Percentiles rank a stretch among this genome's conserved stretches.
These are phyloP conservation scores for Pseudophaeomoniella oleicola DNA, from an alignment of 2,329 filamentous ascomycete species.

Conservation along the genomic window DNA sequence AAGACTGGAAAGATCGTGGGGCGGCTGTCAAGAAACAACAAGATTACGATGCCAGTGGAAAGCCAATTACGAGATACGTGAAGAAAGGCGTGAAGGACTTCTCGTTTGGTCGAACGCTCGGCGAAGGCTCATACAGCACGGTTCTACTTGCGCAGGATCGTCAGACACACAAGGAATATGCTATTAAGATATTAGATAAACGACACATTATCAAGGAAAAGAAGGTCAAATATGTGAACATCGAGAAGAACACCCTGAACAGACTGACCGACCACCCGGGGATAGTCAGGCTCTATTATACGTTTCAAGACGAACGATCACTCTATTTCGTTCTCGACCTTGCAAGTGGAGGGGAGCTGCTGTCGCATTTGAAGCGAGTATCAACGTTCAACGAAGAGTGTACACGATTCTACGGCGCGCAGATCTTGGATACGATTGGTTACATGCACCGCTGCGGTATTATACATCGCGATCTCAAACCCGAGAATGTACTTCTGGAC, in stretches of 20 bases:
- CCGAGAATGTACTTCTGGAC: slow-evolving; percentile 90
- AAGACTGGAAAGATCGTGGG: slow-evolving; percentile 92
- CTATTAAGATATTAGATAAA: slow-evolving; percentile 96
- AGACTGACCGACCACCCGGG: slow-evolving; percentile 91
- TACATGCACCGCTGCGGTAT: slow-evolving; percentile 97
- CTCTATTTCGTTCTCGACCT: slow-evolving; percentile 94
- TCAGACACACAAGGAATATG: slow-evolving; percentile 88
- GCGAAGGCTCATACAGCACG: slow-evolving; percentile 95
- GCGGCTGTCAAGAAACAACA: slow-evolving; percentile 73
- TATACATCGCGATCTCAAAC: slow-evolving; percentile 92
- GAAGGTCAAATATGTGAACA: slow-evolving; percentile 99
- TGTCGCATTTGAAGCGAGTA: slow-evolving; percentile 87
- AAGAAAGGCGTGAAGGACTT: slow-evolving; percentile 98
- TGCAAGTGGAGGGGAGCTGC: slow-evolving; percentile 77
- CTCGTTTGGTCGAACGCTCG: slow-evolving; percentile 75
- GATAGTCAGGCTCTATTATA: slow-evolving; percentile 93
- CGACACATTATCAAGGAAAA: slow-evolving; percentile 99
- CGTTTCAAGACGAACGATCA: slow-evolving; percentile 91
- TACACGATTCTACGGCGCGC: slow-evolving; percentile 81
- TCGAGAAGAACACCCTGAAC: slow-evolving; percentile 96
- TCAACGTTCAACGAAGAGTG: slow-evolving; percentile 92
- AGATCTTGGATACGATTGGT: slow-evolving; percentile 90
- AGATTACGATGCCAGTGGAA: slow-evolving; percentile 74
- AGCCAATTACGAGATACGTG: slow-evolving; percentile 65
- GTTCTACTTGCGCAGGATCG: slow-evolving; percentile 86